Evolutionary conservation across 257 asterid genomes (phyloP), one percentile per base, ranked within the genome.

Genomic region (Oldenlandia corymbosa): DNA sequence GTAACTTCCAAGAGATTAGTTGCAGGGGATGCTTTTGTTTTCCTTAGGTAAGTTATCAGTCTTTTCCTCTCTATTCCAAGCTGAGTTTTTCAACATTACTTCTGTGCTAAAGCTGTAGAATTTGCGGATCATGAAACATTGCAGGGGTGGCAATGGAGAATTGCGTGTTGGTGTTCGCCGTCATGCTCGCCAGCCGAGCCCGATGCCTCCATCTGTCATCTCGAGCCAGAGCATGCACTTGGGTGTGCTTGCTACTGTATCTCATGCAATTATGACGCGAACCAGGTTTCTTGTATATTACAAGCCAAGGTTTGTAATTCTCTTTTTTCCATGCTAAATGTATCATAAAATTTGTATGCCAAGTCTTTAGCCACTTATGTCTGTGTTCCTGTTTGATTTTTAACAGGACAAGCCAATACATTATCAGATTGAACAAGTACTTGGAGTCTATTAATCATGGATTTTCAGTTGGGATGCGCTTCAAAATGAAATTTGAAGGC

Each of bases 221-320:
- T 88, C 96, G 67, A 84, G 96, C 79, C 93, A 86, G 75, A 83
- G 93, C 80, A 89, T 89, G 96, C 96, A 86, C 75, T 85, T 86
- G 61, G 96, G 96, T 12, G 95, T 89, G 63, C 93, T 89, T 60
- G 95, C 95, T 3, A 84, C 96, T 34, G 96, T 93, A 12, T 86
- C 86, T 23, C 96, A 89, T 72, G 87, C 96, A 62, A 76, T 84
- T 58, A 85, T 75, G 49, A 83, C 95, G 0, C 80, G 83, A 24
- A 84, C 95, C 48, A 76, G 51, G 21, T 89, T 89, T 57, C 75
- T 80, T 45, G 93, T 89, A 30, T 86, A 73, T 68, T 89, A 86
- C 82, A 86, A 89, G 79, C 96, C 96, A 62, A 76, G 96, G 96
- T 86, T 73, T 45, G 24, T 31, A 37, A 7, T 27, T 46, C 30